These are phyloP conservation scores for Penicillium riverlandense DNA, from an alignment of 495 filamentous ascomycete species.

Conservation along the genomic window DNA sequence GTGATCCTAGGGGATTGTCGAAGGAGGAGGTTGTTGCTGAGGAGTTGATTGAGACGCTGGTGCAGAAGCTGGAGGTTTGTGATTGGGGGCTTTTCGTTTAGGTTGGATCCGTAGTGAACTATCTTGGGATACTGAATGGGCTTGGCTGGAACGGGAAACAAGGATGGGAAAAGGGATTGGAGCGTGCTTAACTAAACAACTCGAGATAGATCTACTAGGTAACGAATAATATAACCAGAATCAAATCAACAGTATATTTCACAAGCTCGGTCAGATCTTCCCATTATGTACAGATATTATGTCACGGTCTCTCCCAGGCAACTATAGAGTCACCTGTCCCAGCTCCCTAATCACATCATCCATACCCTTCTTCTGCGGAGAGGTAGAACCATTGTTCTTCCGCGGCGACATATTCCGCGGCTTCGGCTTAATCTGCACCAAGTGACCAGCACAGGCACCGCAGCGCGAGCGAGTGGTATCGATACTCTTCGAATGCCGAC, in stretches of 20 bases:
- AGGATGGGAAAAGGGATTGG: neutral
- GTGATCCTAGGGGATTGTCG: conserved; percentile 30
- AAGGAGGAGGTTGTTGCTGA: conserved; percentile 56
- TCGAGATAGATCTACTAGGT: too few relatives aligned
- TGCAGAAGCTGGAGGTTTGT: conserved; percentile 64
- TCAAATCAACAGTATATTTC: conserved; percentile 4
- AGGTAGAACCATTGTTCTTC: conserved; percentile 33
- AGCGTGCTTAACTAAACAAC: too few relatives aligned
- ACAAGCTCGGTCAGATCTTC: conserved; percentile 8
- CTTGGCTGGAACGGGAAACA: neutral
- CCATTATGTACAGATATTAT: too few relatives aligned
- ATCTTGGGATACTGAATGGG: neutral
- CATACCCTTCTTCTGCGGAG: neutral
- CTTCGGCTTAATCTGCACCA: conserved; percentile 75
- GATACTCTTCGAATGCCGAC: conserved; percentile 78
- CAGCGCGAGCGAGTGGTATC: conserved; percentile 59
- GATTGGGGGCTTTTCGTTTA: conserved; percentile 77
- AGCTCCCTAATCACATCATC: neutral
- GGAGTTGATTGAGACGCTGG: conserved; percentile 55
- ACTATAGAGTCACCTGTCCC: neutral
- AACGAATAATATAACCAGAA: too few relatives aligned
- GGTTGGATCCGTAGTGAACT: neutral
- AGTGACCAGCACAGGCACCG: conserved; percentile 55
- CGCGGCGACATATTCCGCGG: conserved; percentile 51
- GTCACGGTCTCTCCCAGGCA: neutral